phyloP scores from a whole-genome alignment of 768 basidiomycete species.

The Lyophyllum shimeji region DNA sequence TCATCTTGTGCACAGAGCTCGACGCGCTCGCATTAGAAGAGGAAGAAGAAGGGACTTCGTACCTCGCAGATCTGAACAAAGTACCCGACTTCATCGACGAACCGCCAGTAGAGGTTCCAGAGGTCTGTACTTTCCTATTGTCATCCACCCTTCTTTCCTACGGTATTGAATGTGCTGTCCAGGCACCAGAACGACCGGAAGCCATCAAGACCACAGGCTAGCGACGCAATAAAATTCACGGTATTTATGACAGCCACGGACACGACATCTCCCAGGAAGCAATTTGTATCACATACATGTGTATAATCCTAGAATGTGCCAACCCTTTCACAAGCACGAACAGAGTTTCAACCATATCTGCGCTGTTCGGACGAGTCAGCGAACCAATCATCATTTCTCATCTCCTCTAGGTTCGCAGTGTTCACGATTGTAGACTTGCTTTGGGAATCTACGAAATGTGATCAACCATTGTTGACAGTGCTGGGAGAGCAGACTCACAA shows the following conservation, averaged over 20 bases:
- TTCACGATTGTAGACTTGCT: conserved; percentile 82
- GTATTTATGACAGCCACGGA: conserved; percentile 9
- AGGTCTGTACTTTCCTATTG: conserved; percentile 44
- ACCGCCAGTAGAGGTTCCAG: conserved; percentile 66
- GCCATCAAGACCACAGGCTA: conserved; percentile 55
- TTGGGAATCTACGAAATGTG: conserved; percentile 61
- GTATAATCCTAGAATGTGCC: conserved; percentile 13
- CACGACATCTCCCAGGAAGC: conserved; percentile 1
- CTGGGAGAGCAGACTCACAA: conserved; percentile 46
- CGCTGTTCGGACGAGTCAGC: conserved; percentile 49
- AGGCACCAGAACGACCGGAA: conserved; percentile 48
- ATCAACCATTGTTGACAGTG: background rate
- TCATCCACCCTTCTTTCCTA: background rate
- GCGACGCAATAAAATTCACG: conserved; percentile 6
- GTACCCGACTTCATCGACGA: conserved; percentile 93
- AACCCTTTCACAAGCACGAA: conserved; percentile 7
- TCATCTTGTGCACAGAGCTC: conserved; percentile 61
- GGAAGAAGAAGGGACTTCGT: conserved; percentile 89
- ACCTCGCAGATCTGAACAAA: conserved; percentile 83
- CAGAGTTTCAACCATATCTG: conserved; percentile 58
- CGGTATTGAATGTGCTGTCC: conserved; percentile 7
- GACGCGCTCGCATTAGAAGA: conserved; percentile 92
- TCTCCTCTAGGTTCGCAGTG: conserved; percentile 61
- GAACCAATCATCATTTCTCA: conserved; percentile 77
- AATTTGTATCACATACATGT: conserved; percentile 17